Evolutionary conservation across 495 filamentous ascomycete species (phyloP).

Genomic region (Xylaria curta): DNA sequence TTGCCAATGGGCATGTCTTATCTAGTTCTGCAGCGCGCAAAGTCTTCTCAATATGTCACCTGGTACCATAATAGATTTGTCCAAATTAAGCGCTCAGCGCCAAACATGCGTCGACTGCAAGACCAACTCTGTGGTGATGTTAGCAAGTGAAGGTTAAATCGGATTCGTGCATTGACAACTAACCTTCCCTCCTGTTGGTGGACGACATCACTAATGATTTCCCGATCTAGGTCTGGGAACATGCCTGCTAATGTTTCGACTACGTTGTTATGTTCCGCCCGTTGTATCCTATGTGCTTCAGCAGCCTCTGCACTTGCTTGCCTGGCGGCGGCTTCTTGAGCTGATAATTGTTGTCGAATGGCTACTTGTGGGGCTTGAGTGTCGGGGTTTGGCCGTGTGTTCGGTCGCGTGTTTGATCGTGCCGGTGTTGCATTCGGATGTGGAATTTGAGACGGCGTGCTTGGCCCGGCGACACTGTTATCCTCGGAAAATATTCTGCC

Average conservation of each 20-base stretch:
- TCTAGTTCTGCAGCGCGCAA: not conserved
- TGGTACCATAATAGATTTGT: not conserved
- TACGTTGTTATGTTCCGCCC: constrained; percentile 84
- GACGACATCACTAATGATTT: constrained; percentile 93
- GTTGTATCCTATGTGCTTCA: constrained; percentile 83
- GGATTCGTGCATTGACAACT: constrained; percentile 43
- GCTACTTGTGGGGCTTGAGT: constrained; percentile 37
- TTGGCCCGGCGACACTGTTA: constrained; percentile 45
- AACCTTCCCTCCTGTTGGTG: constrained; percentile 89
- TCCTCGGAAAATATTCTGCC: constrained; percentile 98
- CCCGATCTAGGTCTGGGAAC: constrained; percentile 90
- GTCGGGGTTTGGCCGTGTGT: constrained; percentile 60
- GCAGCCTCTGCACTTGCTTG: constrained; percentile 93
- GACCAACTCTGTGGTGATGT: constrained; percentile 69
- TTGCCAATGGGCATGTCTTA: not conserved
- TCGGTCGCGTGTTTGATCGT: constrained; percentile 63
- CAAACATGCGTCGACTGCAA: constrained; percentile 91
- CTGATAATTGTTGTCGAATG: constrained; percentile 57
- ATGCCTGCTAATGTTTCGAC: constrained; percentile 91
- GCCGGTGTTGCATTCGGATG: constrained; percentile 48
- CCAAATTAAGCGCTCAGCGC: constrained; percentile 65
- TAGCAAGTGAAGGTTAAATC: constrained; percentile 24
- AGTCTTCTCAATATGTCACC: not conserved
- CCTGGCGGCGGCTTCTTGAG: constrained; percentile 90
- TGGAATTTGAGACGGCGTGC: constrained; percentile 63